Evolutionary conservation across 257 asterid genomes (phyloP), one percentile per base, ranked within the genome.

Genomic region (Cinchona pubescens): DNA sequence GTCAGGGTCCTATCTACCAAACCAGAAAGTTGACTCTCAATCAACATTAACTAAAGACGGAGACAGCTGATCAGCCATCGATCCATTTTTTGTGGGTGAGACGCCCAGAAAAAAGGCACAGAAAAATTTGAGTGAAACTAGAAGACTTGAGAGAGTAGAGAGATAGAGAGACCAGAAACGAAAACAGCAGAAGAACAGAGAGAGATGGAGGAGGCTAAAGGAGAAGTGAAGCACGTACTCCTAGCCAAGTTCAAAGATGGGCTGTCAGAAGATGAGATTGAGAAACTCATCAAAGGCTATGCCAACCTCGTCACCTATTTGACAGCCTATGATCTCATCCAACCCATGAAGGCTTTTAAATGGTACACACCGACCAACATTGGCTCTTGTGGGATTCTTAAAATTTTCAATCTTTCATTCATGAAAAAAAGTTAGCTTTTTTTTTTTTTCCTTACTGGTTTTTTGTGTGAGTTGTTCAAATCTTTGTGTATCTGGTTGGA

Each of bases 231-330:
- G 88, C 97, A 92, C 82, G 7, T 92, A 9, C 8, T 90, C 79
- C 82, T 92, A 34, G 97, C 86, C 23, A 92, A 89, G 80, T 92
- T 92, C 90, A 92, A 88, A 62, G 94, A 90, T 49, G 90, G 77
- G 60, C 74, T 89, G 1, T 66, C 92, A 6, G 85, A 86, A 14
- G 84, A 85, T 23, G 83, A 87, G 81, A 92, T 89, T 74, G 83
- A 88, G 10, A 81, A 87, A 42, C 85, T 71, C 68, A 89, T 84
- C 77, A 89, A 87, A 75, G 83, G 78, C 19, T 90, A 86, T 78
- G 98, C 97, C 51, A 89, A 90, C 34, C 94, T 90, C 59, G 96
- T 92, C 72, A 86, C n/a, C n/a, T n/a, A n/a, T n/a, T n/a, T n/a
- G n/a, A n/a, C n/a, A n/a, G n/a, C n/a, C n/a, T n/a, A n/a, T n/a